Evolutionary conservation across 2,329 filamentous ascomycete genomes (phyloP), one percentile per base, ranked within the genome.

Genomic region (Venturia aucupariae): DNA sequence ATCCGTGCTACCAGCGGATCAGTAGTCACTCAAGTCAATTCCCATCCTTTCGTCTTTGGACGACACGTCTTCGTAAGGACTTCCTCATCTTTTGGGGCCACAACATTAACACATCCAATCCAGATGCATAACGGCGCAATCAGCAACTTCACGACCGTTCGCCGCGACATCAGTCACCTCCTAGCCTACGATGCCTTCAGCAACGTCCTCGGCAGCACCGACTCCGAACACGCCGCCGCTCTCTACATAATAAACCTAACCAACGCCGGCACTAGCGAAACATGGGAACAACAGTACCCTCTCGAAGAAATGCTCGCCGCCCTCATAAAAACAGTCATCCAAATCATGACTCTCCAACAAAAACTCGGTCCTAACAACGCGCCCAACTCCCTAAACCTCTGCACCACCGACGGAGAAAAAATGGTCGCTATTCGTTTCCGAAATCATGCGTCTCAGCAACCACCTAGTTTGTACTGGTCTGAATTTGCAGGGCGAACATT

Each of bases 31-130:
- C 74, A 76, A 19, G 78, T 81, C 24, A 84, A 64, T 32, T 81
- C 79, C 55, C 81, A 84, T 66, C 82, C 82, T 5, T 84, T 84
- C 69, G 75, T 79, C 38, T 84, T 83, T 62, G 81, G 82, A 17
- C 74, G 81, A 44, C 80, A 83, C 67, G 74, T 75, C 10, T 80
- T 83, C 69, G 59, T 60, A 17, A 60, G 59, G 42, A 15, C 10
- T 17, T 22, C 19, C 4, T 27, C n/a, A 7, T 44, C 13, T 7
- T 4, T 4, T 5, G 44, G 44, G 1, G n/a, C 4, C 2, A 11
- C 17, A 27, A 10, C n/a, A 27, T 27, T 42, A 8, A 60, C 35
- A 41, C 8, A 22, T 17, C n/a, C 15, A 7, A 30, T 7, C n/a
- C 41, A 41, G 35, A 83, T 84, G 82, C 82, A 84, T 73, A 84